Evolutionary conservation across 371 early-diverging fungal genomes (phyloP), one percentile per base, ranked within the genome.

Genomic region (Capniomyces stellatus): DNA sequence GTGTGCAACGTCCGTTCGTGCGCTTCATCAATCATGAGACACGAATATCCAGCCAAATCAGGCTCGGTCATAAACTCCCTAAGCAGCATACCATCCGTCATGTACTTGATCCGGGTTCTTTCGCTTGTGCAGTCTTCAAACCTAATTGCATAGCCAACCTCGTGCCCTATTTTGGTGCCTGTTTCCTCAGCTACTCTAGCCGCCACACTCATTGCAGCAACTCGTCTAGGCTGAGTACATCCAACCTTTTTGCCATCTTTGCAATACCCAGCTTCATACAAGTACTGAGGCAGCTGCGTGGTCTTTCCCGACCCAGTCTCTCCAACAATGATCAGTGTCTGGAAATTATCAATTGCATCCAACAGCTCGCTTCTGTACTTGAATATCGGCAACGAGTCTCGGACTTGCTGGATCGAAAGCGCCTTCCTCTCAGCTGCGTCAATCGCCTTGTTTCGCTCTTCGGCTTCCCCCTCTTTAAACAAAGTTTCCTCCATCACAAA

Each of bases 261-360:
- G 29, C 88, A 86, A 57, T 86, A 93, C 8, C 95, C 95, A 13
- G 86, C 88, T 61, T 98, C 98, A 58, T 84, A 81, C 15, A 98
- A 69, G 64, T 98, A 99, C 67, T 99, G 98, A 1, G 99, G 94
- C 23, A 99, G 73, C 68, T 98, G 98, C 3, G 98, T 99, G 0
- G 98, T 98, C 64, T 99, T 99, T 8, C 99, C 99, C 4, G 93
- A 91, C 13, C 99, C 99, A 2, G 99, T 98, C 64, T 96, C 96
- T 40, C 98, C 99, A 12, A 91, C 91, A 55, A 99, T 82, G 57
- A 98, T 77, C 10, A 96, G 56, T 0, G 92, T 83, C 61, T 87
- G 92, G 59, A 75, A 77, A n/a, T 84, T 71, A 25, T 86, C 74
- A 19, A 98, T 76, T 2, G 92, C 90, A 0, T 81, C 73, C 24